These are phyloP conservation scores for Haplographium delicatum DNA, from an alignment of 495 filamentous ascomycete species.

Conservation along the genomic window DNA sequence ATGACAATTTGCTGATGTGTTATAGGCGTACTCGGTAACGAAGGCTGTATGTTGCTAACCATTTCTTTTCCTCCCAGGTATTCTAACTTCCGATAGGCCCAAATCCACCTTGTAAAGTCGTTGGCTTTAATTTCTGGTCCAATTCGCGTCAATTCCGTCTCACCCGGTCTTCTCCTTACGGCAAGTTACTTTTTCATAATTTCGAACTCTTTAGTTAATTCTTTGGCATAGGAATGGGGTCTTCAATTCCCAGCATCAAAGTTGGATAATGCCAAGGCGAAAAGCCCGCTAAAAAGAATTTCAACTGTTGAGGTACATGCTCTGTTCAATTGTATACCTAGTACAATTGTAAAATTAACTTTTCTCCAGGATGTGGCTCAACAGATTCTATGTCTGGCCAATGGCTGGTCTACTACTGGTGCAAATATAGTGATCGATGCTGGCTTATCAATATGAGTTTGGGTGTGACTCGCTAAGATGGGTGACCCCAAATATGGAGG, in stretches of 20 bases:
- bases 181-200: constrained; percentile 25
- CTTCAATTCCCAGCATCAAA: constrained; percentile 40
- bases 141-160: constrained; percentile 49
- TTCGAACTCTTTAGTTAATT: constrained; percentile 11
- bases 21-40: constrained; percentile 43
- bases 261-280: constrained; percentile 35
- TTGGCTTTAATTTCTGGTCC: constrained; percentile 45
- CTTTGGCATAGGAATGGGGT: constrained; percentile 44
- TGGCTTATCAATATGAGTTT: constrained; percentile 30
- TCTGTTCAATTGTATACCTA: no score
- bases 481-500: no score
- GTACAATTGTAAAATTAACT: no score
- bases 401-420: constrained; percentile 37
- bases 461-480: no score
- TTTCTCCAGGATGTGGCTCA: constrained; percentile 39
- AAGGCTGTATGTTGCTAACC: constrained; percentile 35
- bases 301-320: constrained; percentile 41
- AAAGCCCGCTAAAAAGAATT: constrained; percentile 45
- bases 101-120: constrained; percentile 49
- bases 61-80: background rate
- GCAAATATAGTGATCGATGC: constrained; percentile 40
- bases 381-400: constrained; percentile 39
- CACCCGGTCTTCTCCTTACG: constrained; percentile 46
- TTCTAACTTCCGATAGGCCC: constrained; percentile 26
- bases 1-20: background rate